Conservation (phyloP, 257 asterid species). For the Coffea canephora region DNA sequence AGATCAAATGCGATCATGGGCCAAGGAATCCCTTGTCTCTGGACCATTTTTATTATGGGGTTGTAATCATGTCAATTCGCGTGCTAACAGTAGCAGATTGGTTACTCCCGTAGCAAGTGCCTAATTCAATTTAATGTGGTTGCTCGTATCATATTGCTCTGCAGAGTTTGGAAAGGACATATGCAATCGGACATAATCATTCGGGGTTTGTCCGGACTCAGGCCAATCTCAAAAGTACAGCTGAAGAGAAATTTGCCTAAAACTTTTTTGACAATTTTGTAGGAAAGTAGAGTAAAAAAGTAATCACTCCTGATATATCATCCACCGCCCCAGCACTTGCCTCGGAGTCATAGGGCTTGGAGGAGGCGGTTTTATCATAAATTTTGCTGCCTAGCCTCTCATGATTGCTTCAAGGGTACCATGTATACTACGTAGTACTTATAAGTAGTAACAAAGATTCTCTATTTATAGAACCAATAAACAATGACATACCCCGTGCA, state of each 20-base stretch:
- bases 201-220: neutral
- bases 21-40: slow-evolving; percentile 16
- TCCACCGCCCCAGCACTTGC: neutral
- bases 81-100: slow-evolving; percentile 12
- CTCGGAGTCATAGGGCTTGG: neutral
- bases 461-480: neutral
- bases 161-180: neutral
- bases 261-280: neutral
- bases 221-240: neutral
- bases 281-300: neutral
- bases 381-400: neutral
- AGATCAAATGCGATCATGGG: neutral
- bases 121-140: neutral
- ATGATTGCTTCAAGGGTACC: neutral
- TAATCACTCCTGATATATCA: too few species aligned
- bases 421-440: too few species aligned
- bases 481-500: neutral
- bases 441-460: neutral
- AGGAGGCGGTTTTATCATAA: neutral
- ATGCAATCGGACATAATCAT: slow-evolving; percentile 4
- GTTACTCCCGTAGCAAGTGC: neutral
- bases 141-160: neutral
- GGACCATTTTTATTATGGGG: neutral
- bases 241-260: neutral
- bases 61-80: slow-evolving; percentile 23